phyloP scores from a whole-genome alignment of 345 rosid species.

The Carallia brachiata region DNA sequence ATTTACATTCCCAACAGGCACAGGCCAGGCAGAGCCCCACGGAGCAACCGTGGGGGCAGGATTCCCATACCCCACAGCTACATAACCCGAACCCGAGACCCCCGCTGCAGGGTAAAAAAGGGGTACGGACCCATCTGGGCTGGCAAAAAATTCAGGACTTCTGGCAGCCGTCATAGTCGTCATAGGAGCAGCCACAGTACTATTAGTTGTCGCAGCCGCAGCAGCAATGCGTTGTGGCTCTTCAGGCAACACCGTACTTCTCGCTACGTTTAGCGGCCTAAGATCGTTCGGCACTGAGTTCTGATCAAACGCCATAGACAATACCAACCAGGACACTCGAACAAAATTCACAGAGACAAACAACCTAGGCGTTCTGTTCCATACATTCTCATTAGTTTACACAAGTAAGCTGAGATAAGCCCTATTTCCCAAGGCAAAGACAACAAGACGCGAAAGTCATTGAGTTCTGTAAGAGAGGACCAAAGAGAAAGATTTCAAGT shows the following conservation, averaged over 20 bases:
- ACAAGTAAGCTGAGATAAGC: constrained; percentile 2
- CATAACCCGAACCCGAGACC: constrained; percentile 41
- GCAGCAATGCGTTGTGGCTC: constrained; percentile 46
- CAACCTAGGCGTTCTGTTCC: constrained; percentile 18
- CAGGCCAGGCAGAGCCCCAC: constrained; percentile 41
- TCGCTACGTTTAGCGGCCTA: constrained; percentile 41
- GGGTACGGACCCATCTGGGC: constrained; percentile 36
- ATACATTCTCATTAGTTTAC: constrained; percentile 2
- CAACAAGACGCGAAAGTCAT: background rate
- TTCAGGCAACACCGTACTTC: constrained; percentile 28
- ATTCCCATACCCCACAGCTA: constrained; percentile 46
- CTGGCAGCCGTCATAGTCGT: constrained; percentile 9
- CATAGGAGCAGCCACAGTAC: constrained; percentile 2
- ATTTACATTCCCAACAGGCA: constrained; percentile 35
- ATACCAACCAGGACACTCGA: background rate
- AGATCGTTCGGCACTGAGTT: constrained; percentile 44
- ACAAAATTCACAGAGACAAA: constrained; percentile 15
- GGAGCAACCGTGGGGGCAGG: constrained; percentile 23
- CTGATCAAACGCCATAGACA: constrained; percentile 64
- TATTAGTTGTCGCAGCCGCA: background rate
- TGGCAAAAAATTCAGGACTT: constrained; percentile 33
- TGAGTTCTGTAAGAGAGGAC: background rate
- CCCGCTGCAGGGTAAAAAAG: constrained; percentile 45
- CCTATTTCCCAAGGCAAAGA: constrained; percentile 1
- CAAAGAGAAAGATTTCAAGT: background rate